phyloP scores from a whole-genome alignment of 164 flowering plant species.

The Kingdonia uniflora region DNA sequence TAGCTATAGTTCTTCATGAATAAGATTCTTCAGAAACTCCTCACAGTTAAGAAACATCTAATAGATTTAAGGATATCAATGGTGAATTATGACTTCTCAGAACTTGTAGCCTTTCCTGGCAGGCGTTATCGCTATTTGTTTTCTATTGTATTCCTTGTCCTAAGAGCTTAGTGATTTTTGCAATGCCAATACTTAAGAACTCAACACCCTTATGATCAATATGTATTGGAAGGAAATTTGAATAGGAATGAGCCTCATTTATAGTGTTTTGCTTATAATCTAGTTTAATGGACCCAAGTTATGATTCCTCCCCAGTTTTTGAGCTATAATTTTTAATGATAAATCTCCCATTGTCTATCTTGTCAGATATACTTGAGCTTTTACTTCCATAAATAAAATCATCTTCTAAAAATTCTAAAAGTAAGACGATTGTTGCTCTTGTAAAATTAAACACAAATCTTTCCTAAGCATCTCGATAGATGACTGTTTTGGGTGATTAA shows the following conservation, averaged over 20 bases:
- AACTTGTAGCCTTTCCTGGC: no score
- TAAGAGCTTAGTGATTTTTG: no score
- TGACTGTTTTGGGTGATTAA: no score
- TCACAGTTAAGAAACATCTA: conserved; percentile 69
- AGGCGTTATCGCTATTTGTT: conserved; percentile 46
- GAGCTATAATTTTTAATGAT: conserved; percentile 72
- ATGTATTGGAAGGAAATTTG: conserved; percentile 33
- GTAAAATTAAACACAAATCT: conserved; percentile 67
- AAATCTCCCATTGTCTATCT: conserved; percentile 86
- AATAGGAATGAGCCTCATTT: conserved; percentile 39
- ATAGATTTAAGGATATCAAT: conserved; percentile 47
- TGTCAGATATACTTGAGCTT: no score
- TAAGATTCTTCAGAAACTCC: conserved; percentile 46
- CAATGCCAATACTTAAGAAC: no score
- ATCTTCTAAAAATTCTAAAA: conserved; percentile 75
- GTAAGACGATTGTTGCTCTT: conserved; percentile 75
- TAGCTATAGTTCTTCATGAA: conserved; percentile 58
- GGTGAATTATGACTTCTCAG: conserved; percentile 50
- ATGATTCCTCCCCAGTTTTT: conserved; percentile 80
- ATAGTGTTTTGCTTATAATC: no score
- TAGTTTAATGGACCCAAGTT: conserved; percentile 85
- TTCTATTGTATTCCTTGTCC: conserved; percentile 26
- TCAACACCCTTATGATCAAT: conserved; percentile 22
- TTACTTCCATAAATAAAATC: no score
- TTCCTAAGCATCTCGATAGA: conserved; percentile 91